Conservation (phyloP, 2,329 filamentous ascomycete species). For the Alternaria gansuensis region DNA sequence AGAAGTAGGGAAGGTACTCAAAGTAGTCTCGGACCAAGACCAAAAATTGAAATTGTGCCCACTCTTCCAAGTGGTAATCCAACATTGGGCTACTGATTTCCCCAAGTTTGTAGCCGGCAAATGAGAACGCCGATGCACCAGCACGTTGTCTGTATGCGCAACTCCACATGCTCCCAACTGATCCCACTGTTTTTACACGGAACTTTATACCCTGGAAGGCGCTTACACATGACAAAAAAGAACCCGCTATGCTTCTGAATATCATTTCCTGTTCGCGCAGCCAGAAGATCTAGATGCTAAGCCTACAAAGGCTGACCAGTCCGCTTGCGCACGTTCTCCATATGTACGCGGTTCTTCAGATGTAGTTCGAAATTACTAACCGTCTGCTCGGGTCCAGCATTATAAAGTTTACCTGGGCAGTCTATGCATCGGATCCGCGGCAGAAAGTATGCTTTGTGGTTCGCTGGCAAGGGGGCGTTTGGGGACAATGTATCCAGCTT, state of each 20-base stretch:
- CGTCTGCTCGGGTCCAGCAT: constrained; percentile 82
- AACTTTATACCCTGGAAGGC: constrained; percentile 21
- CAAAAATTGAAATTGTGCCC: constrained; percentile 14
- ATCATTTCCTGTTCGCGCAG: constrained; percentile 8
- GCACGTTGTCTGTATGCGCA: constrained; percentile 32
- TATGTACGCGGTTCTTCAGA: constrained; percentile 81
- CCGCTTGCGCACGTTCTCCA: constrained; percentile 48
- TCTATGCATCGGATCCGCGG: constrained; percentile 91
- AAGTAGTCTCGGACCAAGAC: constrained; percentile 15
- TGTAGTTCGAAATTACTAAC: constrained; percentile 94
- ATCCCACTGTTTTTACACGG: constrained; percentile 35
- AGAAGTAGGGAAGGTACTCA: constrained; percentile 15
- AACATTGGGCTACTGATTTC: constrained; percentile 23
- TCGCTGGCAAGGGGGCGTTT: constrained; percentile 65
- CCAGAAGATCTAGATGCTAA: background rate
- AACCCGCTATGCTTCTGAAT: constrained; percentile 18
- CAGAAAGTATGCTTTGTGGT: constrained; percentile 81
- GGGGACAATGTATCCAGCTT: constrained; percentile 58
- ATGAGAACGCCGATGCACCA: constrained; percentile 41
- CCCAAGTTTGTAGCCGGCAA: constrained; percentile 33
- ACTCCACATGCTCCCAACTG: constrained; percentile 24
- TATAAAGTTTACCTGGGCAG: constrained; percentile 93
- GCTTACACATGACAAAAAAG: constrained; percentile 24
- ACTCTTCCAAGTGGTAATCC: constrained; percentile 15
- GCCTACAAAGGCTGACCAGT: constrained; percentile 30